Percentiles rank a stretch among this genome's conserved stretches.
These are phyloP conservation scores for Epichloe coenophiala DNA, from an alignment of 2,329 filamentous ascomycete genomes.

Conservation along the genomic window DNA sequence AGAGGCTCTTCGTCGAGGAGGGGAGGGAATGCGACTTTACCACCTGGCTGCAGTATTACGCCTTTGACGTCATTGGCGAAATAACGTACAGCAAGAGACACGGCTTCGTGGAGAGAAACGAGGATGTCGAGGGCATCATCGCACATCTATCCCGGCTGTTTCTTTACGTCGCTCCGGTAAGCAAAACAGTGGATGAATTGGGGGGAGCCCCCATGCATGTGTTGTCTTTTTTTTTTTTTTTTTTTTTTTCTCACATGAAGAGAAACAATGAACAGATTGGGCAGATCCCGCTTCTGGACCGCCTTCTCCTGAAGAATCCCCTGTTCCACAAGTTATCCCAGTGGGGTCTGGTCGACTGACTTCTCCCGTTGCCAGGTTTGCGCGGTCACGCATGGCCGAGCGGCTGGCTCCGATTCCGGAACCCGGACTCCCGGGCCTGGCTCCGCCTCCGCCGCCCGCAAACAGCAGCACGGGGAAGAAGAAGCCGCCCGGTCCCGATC, in stretches of 20 bases:
- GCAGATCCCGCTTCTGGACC: slow-evolving; percentile 9
- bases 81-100: slow-evolving; percentile 26
- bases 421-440: no score
- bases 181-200: neutral
- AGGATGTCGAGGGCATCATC: slow-evolving; percentile 30
- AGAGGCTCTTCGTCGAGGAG: neutral
- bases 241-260: no score
- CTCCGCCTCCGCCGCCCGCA: no score
- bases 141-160: slow-evolving; percentile 7
- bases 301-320: slow-evolving; percentile 36
- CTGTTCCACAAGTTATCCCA: slow-evolving; percentile 8
- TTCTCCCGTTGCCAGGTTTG: slow-evolving; percentile 15
- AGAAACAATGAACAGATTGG: slow-evolving; percentile 8
- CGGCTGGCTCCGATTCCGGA: neutral
- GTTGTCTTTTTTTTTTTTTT: no score
- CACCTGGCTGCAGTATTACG: slow-evolving; percentile 34
- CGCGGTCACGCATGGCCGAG: slow-evolving; percentile 17
- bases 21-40: slow-evolving; percentile 37
- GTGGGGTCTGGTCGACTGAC: slow-evolving; percentile 12
- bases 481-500: slow-evolving; percentile 4
- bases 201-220: no score
- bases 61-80: slow-evolving; percentile 36
- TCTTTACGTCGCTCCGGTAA: slow-evolving; percentile 9
- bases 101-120: slow-evolving; percentile 31
- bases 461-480: no score